These are phyloP conservation scores for Sequoia sempervirens DNA, from an alignment of 75 land plant species.

Conservation along the genomic window DNA sequence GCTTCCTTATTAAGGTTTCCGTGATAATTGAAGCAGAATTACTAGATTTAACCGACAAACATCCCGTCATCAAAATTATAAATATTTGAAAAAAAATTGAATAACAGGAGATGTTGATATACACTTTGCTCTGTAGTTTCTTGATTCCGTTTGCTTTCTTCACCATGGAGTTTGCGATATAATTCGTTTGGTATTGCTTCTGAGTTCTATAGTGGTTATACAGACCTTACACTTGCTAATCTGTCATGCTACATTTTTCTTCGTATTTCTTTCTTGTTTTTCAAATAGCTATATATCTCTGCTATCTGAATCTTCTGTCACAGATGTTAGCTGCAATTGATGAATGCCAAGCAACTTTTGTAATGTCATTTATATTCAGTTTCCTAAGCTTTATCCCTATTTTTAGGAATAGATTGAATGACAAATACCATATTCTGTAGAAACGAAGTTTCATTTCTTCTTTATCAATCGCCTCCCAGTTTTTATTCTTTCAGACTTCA, in stretches of 20 bases:
- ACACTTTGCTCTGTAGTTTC: not conserved
- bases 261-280: not conserved
- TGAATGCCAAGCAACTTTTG: not conserved
- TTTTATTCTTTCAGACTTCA: not conserved
- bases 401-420: not conserved
- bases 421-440: not conserved
- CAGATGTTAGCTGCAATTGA: not conserved
- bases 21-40: no score
- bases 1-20: not conserved
- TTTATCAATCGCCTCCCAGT: not conserved
- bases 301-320: not conserved
- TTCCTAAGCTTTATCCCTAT: not conserved
- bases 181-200: not conserved
- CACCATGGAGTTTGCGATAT: not conserved
- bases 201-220: not conserved
- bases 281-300: not conserved
- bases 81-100: not conserved
- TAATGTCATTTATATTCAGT: not conserved
- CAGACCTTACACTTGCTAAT: not conserved
- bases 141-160: not conserved
- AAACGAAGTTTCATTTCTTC: not conserved
- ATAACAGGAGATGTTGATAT: not conserved
- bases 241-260: not conserved
- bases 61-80: not conserved
- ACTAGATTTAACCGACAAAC: not conserved